A percentile compares a stretch with the other conserved stretches of the same genome.
Evolutionary conservation across 345 rosid species (phyloP).

Genomic region (Corchorus olitorius): DNA sequence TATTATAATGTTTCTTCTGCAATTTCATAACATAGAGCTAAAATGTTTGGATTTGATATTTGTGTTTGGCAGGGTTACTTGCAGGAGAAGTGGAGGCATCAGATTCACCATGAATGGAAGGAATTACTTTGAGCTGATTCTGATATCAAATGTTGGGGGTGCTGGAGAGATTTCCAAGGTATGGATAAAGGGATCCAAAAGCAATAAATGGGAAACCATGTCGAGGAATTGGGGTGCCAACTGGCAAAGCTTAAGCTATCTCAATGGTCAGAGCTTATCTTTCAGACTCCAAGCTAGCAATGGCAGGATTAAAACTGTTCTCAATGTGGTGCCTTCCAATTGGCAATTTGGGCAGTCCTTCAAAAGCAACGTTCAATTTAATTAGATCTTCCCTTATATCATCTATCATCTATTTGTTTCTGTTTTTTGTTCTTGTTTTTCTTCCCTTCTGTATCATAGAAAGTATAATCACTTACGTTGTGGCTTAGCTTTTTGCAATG

Average conservation of each 20-base stretch:
- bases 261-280: slow-evolving; percentile 67
- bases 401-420: not conserved
- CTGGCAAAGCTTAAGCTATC: slow-evolving; percentile 70
- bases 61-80: slow-evolving; percentile 48
- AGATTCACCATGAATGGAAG: slow-evolving; percentile 72
- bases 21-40: not conserved
- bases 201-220: slow-evolving; percentile 55
- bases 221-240: slow-evolving; percentile 73
- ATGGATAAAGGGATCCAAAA: slow-evolving; percentile 59
- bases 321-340: slow-evolving; percentile 46
- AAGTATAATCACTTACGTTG: slow-evolving; percentile 17
- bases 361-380: slow-evolving; percentile 54
- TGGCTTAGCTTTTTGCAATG: slow-evolving; percentile 31
- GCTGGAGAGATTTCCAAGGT: slow-evolving; percentile 56
- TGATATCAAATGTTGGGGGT: slow-evolving; percentile 69
- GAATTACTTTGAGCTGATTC: slow-evolving; percentile 69
- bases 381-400: slow-evolving; percentile 13
- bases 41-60: not conserved
- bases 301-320: slow-evolving; percentile 45
- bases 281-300: slow-evolving; percentile 54
- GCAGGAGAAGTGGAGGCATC: slow-evolving; percentile 67
- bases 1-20: not conserved
- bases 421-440: not conserved
- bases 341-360: slow-evolving; percentile 77
- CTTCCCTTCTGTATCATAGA: slow-evolving; percentile 7